Conservation (phyloP, 2,329 filamentous ascomycete genomes). For the Cladophialophora yegresii region DNA sequence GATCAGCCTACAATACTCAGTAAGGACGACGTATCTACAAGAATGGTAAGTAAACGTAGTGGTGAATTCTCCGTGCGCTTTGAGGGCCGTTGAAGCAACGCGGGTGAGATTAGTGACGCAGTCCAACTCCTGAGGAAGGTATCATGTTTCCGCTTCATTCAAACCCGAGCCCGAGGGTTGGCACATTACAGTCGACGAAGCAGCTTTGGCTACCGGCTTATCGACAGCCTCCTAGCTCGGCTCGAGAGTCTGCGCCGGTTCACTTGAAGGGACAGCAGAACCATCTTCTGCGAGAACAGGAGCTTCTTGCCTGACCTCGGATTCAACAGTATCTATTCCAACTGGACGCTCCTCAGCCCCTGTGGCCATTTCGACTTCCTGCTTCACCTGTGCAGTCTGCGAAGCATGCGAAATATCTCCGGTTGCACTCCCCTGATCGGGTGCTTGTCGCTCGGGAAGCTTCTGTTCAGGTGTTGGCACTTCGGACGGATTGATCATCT, state of each 20-base stretch:
- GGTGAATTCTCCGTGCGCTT: neutral
- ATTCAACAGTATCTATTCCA: neutral
- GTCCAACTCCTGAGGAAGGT: neutral
- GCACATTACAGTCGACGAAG: neutral
- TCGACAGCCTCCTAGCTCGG: neutral
- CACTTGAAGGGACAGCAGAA: neutral
- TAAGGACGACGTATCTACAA: neutral
- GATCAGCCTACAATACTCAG: neutral
- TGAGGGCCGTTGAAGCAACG: neutral
- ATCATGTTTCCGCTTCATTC: neutral
- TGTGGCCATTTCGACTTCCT: neutral
- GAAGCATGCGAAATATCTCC: neutral
- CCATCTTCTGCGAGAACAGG: neutral
- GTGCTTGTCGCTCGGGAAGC: neutral
- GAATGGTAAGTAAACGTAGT: neutral
- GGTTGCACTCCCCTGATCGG: constrained; percentile 10
- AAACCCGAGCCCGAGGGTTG: neutral
- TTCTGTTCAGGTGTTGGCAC: constrained; percentile 8
- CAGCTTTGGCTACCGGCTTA: neutral
- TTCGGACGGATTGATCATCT: constrained; percentile 4
- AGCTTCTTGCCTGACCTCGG: neutral
- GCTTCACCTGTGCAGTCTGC: neutral
- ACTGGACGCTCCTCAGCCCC: neutral
- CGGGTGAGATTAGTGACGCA: neutral
- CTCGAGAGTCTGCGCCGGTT: neutral